A percentile compares a stretch with the other conserved stretches of the same genome.
phyloP scores from a whole-genome alignment of 495 filamentous ascomycete genomes.

The Daldinia bambusicola region DNA sequence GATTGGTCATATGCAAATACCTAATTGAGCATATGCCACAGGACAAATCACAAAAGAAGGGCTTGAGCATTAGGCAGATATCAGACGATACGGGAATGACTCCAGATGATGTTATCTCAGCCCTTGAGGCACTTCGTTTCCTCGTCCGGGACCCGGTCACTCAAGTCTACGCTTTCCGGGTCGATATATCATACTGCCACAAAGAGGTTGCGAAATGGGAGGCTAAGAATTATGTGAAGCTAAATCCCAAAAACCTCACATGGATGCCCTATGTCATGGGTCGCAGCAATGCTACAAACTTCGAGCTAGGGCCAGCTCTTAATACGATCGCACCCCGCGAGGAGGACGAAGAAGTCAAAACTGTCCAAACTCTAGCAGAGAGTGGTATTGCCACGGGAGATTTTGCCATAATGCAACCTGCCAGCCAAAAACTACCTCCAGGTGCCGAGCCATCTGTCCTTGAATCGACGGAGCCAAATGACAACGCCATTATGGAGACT shows the following conservation, averaged over 20 bases:
- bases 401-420: slow-evolving; percentile 38
- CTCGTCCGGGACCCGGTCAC: slow-evolving; percentile 91
- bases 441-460: slow-evolving; percentile 46
- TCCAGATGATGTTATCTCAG: slow-evolving; percentile 93
- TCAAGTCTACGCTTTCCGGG: slow-evolving; percentile 84
- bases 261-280: slow-evolving; percentile 99
- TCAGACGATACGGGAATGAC: slow-evolving; percentile 95
- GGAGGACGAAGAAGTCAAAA: slow-evolving; percentile 68
- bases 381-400: slow-evolving; percentile 50
- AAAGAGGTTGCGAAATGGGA: slow-evolving; percentile 89
- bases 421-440: slow-evolving; percentile 24
- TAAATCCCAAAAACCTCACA: slow-evolving; percentile 82
- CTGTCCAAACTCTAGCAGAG: slow-evolving; percentile 44
- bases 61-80: slow-evolving; percentile 78
- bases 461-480: slow-evolving; percentile 58
- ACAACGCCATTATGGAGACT: slow-evolving; percentile 46
- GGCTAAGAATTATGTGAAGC: slow-evolving; percentile 82
- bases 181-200: slow-evolving; percentile 82
- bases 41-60: slow-evolving; percentile 66
- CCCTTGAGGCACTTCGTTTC: slow-evolving; percentile 86
- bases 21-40: slow-evolving; percentile 63
- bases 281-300: slow-evolving; percentile 80
- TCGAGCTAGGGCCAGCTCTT: slow-evolving; percentile 82
- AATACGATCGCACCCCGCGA: slow-evolving; percentile 89
- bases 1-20: slow-evolving; percentile 81